Evolutionary conservation across 179 eudicot species (phyloP).

Genomic region (Corrigiola litoralis): DNA sequence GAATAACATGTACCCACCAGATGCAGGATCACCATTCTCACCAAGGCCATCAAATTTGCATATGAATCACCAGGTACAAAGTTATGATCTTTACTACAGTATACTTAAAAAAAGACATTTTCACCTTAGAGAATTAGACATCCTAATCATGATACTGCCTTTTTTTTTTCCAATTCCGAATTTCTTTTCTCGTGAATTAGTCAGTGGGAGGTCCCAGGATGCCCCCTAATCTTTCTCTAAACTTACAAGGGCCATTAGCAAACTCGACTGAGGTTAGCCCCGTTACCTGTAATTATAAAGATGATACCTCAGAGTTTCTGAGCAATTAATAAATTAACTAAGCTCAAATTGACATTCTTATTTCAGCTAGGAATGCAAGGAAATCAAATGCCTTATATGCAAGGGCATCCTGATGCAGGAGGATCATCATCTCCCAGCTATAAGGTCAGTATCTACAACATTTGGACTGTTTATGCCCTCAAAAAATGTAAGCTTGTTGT

Average conservation of each 20-base stretch:
- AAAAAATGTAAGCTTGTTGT: neutral
- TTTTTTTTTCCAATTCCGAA: too few relatives aligned
- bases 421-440: neutral
- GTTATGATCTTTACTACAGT: too few relatives aligned
- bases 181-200: neutral
- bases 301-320: neutral
- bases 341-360: neutral
- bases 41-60: constrained; percentile 12
- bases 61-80: constrained; percentile 24
- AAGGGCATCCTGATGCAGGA: neutral
- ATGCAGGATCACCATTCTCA: constrained; percentile 9
- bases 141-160: too few relatives aligned
- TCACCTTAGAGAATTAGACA: too few relatives aligned
- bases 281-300: neutral
- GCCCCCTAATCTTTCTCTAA: neutral
- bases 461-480: too few relatives aligned
- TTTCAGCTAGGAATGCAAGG: constrained; percentile 12
- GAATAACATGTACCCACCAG: neutral
- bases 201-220: neutral
- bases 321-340: neutral
- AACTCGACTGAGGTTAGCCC: constrained; percentile 1
- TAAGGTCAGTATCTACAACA: constrained; percentile 1
- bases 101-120: too few relatives aligned
- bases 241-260: constrained; percentile 2
- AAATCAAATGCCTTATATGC: neutral